These are phyloP conservation scores for Hemerocallis citrina DNA, from an alignment of 106 monocot genomes.

Conservation along the genomic window DNA sequence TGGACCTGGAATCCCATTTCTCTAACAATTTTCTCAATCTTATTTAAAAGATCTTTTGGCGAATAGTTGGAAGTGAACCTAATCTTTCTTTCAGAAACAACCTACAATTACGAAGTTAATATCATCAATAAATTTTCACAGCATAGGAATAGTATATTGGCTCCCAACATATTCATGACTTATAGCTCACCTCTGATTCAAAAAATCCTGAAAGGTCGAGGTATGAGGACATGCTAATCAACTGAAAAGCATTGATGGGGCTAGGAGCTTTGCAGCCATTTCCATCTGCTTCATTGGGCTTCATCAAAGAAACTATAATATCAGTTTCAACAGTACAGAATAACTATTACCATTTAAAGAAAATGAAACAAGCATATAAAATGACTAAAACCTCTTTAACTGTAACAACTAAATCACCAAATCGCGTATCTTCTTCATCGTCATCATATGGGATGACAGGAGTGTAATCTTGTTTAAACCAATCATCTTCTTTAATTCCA, in stretches of 20 bases:
- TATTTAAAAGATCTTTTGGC: slow-evolving; percentile 53
- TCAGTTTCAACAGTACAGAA: not conserved
- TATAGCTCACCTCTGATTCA: slow-evolving; percentile 35
- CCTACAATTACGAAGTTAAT: slow-evolving; percentile 43
- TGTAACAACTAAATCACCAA: slow-evolving; percentile 12
- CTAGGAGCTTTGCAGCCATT: slow-evolving; percentile 6
- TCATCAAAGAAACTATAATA: no score
- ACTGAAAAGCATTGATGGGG: slow-evolving; percentile 39
- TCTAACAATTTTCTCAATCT: slow-evolving; percentile 60
- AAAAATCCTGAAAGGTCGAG: slow-evolving; percentile 54
- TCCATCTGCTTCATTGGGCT: slow-evolving; percentile 27
- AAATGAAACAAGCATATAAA: not conserved
- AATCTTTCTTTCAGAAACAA: slow-evolving; percentile 74
- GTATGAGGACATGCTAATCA: slow-evolving; percentile 48
- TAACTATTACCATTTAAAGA: not conserved
- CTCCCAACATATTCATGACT: no score
- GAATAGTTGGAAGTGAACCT: slow-evolving; percentile 77
- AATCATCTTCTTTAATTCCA: slow-evolving; percentile 71
- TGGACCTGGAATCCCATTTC: slow-evolving; percentile 77
- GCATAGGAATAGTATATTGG: no score
- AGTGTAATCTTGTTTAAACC: slow-evolving; percentile 74
- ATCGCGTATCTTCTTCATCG: slow-evolving; percentile 53
- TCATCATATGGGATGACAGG: slow-evolving; percentile 66
- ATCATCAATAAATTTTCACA: no score
- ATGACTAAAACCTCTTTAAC: slow-evolving; percentile 46